Percentiles rank a stretch among this genome's conserved stretches.
phyloP scores from a whole-genome alignment of 2,329 filamentous ascomycete genomes.

The Fusarium sp. region DNA sequence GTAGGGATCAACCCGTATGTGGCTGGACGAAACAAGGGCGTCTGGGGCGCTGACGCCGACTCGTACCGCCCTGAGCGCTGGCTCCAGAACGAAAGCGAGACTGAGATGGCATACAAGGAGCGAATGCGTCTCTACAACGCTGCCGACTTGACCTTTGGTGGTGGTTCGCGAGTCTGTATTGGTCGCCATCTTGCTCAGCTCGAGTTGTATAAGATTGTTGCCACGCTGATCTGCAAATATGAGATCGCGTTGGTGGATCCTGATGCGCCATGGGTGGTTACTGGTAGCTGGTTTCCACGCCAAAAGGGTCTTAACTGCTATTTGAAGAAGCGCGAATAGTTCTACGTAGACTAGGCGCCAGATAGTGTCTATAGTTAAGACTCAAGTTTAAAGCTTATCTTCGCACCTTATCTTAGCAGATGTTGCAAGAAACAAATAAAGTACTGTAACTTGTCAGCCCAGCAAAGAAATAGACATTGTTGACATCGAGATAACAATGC shows the following conservation, averaged over 20 bases:
- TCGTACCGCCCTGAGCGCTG: conserved; percentile 61
- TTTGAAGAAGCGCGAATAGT: conserved; percentile 17
- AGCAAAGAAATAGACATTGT: too few relatives aligned
- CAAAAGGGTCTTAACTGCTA: conserved; percentile 28
- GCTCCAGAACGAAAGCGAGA: conserved; percentile 46
- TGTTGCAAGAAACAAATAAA: too few relatives aligned
- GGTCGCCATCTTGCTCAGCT: conserved; percentile 49
- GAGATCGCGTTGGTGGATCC: conserved; percentile 52
- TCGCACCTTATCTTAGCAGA: too few relatives aligned
- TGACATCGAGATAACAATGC: too few relatives aligned
- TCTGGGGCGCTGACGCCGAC: conserved; percentile 60
- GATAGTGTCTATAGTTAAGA: too few relatives aligned
- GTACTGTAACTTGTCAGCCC: too few relatives aligned
- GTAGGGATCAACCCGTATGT: conserved; percentile 58
- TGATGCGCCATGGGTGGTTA: conserved; percentile 19
- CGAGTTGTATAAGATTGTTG: conserved; percentile 51
- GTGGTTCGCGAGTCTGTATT: conserved; percentile 50
- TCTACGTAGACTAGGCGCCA: too few relatives aligned
- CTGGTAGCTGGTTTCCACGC: conserved; percentile 32
- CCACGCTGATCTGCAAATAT: conserved; percentile 59
- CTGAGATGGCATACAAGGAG: conserved; percentile 43
- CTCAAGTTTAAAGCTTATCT: too few relatives aligned
- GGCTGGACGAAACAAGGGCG: conserved; percentile 50
- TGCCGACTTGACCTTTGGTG: conserved; percentile 51
- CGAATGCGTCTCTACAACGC: conserved; percentile 51